Base-by-base conservation (phyloP, 805 yeast genomes). In the Pichia gijzeniarum region DNA sequence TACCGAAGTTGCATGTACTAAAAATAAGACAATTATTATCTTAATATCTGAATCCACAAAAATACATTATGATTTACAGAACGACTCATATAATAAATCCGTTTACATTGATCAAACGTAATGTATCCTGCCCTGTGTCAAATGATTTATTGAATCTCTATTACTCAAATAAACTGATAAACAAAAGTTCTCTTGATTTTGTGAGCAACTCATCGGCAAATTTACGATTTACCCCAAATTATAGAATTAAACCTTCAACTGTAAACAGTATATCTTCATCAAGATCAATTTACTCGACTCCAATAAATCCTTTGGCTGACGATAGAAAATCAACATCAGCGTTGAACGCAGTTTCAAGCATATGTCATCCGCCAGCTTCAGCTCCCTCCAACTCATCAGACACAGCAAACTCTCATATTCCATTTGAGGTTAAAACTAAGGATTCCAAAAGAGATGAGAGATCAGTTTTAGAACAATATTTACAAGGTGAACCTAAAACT, bases 351-450 rank as follows among this genome's bases (percentile, higher is more conserved):
- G 47, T 44, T 10, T 42, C 55, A n/a, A 53, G 57, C 17, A 49
- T 71, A 25, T 76, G 80, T 49, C 80, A 65, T 44, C 67, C 68
- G n/a, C 25, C 41, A 2, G n/a, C n/a, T n/a, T 18, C 35, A 1
- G 30, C 41, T 5, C 9, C 20, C 6, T 18, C 20, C 2, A 22
- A 7, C 5, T 3, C 38, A 9, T 28, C 46, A 17, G 25, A 28
- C 12, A 7, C 40, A n/a, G 25, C 31, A 4, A 40, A 20, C 20
- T 31, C 56, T 5, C 60, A 56, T 37, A 58, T 76, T 27, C 90
- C 90, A 0, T 84, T 83, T 56, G 66, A 73, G 35, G 82, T 82
- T 3, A 72, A 71, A 41, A 60, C 73, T 0, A 75, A 72, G 49
- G 53, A 55, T 35, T 48, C 48, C 1, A 37, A 36, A 9, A 41